These are phyloP conservation scores for Coemansia sp. DNA, from an alignment of 192 early-diverging fungal species.

Conservation along the genomic window DNA sequence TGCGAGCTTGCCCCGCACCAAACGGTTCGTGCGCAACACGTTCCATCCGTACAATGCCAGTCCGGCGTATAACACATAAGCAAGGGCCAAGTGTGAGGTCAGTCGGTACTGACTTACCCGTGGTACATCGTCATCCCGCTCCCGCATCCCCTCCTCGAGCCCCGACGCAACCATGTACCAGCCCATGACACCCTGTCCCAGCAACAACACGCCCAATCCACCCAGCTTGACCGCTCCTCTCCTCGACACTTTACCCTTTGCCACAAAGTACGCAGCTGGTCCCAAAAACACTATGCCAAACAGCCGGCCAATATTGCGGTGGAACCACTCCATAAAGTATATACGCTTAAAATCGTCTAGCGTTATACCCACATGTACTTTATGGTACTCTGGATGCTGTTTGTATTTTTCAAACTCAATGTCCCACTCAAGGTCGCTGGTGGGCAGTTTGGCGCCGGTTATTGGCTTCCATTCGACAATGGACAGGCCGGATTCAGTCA, in stretches of 20 bases:
- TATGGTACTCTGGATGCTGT: conserved; percentile 95
- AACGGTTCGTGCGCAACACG: conserved; percentile 68
- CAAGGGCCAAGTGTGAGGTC: conserved; percentile 83
- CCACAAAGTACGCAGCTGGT: conserved; percentile 84
- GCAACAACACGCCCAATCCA: conserved; percentile 64
- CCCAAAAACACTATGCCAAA: conserved; percentile 87
- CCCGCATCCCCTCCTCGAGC: conserved; percentile 75
- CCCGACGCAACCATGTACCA: conserved; percentile 99
- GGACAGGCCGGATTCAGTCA: conserved; percentile 96
- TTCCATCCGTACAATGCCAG: conserved; percentile 78
- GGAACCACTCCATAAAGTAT: conserved; percentile 98
- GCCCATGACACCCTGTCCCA: conserved; percentile 87
- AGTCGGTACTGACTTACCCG: conserved; percentile 95
- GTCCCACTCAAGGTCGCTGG: conserved; percentile 82
- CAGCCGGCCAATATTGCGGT: conserved; percentile 90
- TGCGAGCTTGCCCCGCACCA: conserved; percentile 54
- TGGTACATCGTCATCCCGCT: conserved; percentile 76
- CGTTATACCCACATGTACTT: conserved; percentile 87
- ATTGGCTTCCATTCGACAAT: conserved; percentile 98
- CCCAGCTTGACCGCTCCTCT: conserved; percentile 61
- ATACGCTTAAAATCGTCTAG: conserved; percentile 94
- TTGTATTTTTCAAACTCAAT: conserved; percentile 98
- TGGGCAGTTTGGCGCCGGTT: conserved; percentile 87
- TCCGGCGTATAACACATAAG: conserved; percentile 83
- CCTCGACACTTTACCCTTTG: conserved; percentile 74